A percentile compares a stretch with the other conserved stretches of the same genome.
Conservation (phyloP, 1,284 basidiomycete genomes). For the Phellopilus nigrolimitatus region DNA sequence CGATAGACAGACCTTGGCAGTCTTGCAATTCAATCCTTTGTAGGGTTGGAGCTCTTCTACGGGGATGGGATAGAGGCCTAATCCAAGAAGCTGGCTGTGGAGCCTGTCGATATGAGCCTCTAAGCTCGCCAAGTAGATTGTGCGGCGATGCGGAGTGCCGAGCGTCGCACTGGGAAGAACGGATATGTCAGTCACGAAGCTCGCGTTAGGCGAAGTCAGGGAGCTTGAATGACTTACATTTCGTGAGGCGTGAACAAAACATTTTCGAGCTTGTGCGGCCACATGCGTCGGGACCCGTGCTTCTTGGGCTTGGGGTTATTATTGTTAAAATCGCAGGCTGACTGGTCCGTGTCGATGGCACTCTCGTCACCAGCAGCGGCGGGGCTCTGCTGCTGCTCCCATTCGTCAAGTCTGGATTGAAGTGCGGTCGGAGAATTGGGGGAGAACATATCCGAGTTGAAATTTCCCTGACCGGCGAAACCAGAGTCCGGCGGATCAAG, state of each 20-base stretch:
- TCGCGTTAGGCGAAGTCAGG: no score
- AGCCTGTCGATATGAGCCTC: slow-evolving; percentile 54
- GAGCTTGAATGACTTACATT: slow-evolving; percentile 41
- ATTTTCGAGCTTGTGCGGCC: slow-evolving; percentile 72
- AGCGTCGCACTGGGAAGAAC: slow-evolving; percentile 62
- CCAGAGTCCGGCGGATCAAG: background rate
- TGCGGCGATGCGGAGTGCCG: slow-evolving; percentile 41
- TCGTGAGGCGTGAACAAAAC: slow-evolving; percentile 61
- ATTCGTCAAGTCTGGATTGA: no score
- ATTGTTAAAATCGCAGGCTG: background rate
- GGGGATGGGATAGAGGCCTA: slow-evolving; percentile 50
- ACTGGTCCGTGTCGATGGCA: no score
- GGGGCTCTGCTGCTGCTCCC: background rate
- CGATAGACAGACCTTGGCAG: slow-evolving; percentile 50
- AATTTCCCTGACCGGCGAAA: background rate
- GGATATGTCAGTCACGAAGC: no score
- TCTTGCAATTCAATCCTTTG: slow-evolving; percentile 63
- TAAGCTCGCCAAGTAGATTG: slow-evolving; percentile 36
- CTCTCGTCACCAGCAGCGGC: background rate
- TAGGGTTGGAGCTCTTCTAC: slow-evolving; percentile 49
- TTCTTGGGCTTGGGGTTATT: slow-evolving; percentile 37
- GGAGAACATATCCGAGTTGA: background rate
- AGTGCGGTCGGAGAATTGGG: no score
- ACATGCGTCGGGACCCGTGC: slow-evolving; percentile 60
- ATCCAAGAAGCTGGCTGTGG: slow-evolving; percentile 45